Evolutionary conservation across 2,329 filamentous ascomycete genomes (phyloP), one percentile per base, ranked within the genome.

Genomic region (Epichloe typhina): DNA sequence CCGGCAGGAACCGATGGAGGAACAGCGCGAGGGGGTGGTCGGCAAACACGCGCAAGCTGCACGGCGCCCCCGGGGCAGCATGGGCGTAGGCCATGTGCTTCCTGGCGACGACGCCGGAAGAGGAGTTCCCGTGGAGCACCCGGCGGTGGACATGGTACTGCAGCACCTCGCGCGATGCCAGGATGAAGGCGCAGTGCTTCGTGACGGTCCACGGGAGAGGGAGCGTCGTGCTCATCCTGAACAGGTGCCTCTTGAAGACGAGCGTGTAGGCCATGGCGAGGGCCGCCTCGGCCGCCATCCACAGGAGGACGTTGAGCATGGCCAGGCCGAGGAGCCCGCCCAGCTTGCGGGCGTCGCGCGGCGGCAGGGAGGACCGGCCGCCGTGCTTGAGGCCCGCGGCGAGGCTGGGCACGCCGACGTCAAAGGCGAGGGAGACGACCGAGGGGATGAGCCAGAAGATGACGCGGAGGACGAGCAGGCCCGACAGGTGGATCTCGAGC

Each of bases 81-180:
- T 87, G 80, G 59, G 69, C 69, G 61, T 71, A 74, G 49, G 58
- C 47, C 46, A 60, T 53, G 62, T 79, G 71, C 47, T 74, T 65
- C 5, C 56, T 62, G 7, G 71, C 69, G 23, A 77, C 53, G 3
- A 77, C 53, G 3, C 58, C 50, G 0, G 64, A 62, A 0, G 64
- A 62, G 4, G 64, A 62, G 5, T 61, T 50, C 42, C 63, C 63
- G 66, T 95, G 88, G 8, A 95, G 74, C 26, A 84, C 53, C 60
- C 77, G 77, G 48, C 85, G 82, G 67, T 95, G 88, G 57, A 88
- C 73, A 58, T 80, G 76, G 64, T 94, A 95, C 52, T 82, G 78
- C 11, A 89, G 62, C 6, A 80, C 59, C 69, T 87, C 74, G 49
- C 76, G 71, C 12, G 65, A 63, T 26, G 67, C 56, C 52, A 74